Evolutionary conservation across 306 rosid genomes (phyloP).

Genomic region (Rosa persica): DNA sequence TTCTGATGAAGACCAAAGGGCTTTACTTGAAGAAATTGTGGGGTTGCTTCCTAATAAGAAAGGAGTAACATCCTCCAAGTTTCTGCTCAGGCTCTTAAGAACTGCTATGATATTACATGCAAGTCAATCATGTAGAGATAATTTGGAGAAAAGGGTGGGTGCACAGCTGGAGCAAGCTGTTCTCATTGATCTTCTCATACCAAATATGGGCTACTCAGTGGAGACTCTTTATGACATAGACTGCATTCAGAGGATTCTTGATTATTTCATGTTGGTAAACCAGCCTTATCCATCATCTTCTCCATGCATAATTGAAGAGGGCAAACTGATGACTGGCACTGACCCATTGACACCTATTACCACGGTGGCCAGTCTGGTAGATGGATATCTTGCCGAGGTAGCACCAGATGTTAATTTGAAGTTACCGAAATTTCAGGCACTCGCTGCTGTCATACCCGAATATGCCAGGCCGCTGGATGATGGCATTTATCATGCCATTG

Average conservation of each 20-base stretch:
- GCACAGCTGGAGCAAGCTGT: slow-evolving; percentile 68
- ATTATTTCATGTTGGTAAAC: slow-evolving; percentile 60
- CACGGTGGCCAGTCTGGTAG: slow-evolving; percentile 70
- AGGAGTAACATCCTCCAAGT: slow-evolving; percentile 54
- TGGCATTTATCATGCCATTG: slow-evolving; percentile 78
- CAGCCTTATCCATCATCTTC: slow-evolving; percentile 40
- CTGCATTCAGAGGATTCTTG: slow-evolving; percentile 71
- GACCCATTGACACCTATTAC: slow-evolving; percentile 57
- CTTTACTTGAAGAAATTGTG: slow-evolving; percentile 65
- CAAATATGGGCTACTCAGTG: slow-evolving; percentile 66
- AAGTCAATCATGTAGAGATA: slow-evolving; percentile 63
- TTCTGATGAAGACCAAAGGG: slow-evolving; percentile 64
- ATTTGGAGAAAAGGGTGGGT: slow-evolving; percentile 77
- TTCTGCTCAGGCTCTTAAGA: slow-evolving; percentile 60
- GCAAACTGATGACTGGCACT: slow-evolving; percentile 35
- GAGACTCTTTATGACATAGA: slow-evolving; percentile 87
- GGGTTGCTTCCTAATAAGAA: slow-evolving; percentile 60
- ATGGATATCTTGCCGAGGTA: slow-evolving; percentile 79
- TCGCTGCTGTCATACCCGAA: slow-evolving; percentile 77
- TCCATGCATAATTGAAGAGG: slow-evolving; percentile 59
- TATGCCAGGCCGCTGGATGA: slow-evolving; percentile 79
- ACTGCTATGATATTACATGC: slow-evolving; percentile 71
- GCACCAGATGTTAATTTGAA: slow-evolving; percentile 86
- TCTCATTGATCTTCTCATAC: slow-evolving; percentile 69
- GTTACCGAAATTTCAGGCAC: slow-evolving; percentile 70